phyloP scores from a whole-genome alignment of 495 filamentous ascomycete species.

The Coniosporium apollinis region DNA sequence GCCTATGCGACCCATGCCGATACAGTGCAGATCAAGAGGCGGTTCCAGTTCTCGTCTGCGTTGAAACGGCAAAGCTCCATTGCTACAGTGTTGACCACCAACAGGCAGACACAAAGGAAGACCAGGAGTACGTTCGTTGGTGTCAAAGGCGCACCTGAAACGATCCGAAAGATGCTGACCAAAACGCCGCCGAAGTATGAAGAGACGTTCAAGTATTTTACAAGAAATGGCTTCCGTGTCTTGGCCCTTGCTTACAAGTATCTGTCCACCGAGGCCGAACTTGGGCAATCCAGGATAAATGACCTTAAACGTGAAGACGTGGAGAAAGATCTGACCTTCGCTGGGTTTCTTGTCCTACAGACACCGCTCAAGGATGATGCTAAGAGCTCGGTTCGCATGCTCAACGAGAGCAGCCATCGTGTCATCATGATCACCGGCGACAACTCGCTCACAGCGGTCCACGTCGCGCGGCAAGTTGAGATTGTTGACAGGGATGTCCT shows the following conservation, averaged over 20 bases:
- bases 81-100: constrained; percentile 52
- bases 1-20: constrained; percentile 26
- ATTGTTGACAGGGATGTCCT: constrained; percentile 93
- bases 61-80: constrained; percentile 93
- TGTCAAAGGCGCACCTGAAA: constrained; percentile 96
- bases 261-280: constrained; percentile 59
- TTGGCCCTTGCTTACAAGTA: constrained; percentile 89
- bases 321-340: constrained; percentile 70
- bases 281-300: constrained; percentile 74
- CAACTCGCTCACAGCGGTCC: constrained; percentile 89
- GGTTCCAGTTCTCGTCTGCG: constrained; percentile 96
- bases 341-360: constrained; percentile 89
- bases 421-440: constrained; percentile 99
- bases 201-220: constrained; percentile 97
- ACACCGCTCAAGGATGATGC: constrained; percentile 95
- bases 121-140: constrained; percentile 69
- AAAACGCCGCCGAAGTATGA: constrained; percentile 77
- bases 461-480: constrained; percentile 90
- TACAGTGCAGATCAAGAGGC: constrained; percentile 77
- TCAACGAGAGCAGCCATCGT: constrained; percentile 96
- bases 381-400: constrained; percentile 81
- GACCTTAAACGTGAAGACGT: constrained; percentile 84
- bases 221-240: constrained; percentile 82
- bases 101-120: constrained; percentile 54
- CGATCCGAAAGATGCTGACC: constrained; percentile 80